Conservation (phyloP, 495 filamentous ascomycete species). For the Parathielavia appendiculata region DNA sequence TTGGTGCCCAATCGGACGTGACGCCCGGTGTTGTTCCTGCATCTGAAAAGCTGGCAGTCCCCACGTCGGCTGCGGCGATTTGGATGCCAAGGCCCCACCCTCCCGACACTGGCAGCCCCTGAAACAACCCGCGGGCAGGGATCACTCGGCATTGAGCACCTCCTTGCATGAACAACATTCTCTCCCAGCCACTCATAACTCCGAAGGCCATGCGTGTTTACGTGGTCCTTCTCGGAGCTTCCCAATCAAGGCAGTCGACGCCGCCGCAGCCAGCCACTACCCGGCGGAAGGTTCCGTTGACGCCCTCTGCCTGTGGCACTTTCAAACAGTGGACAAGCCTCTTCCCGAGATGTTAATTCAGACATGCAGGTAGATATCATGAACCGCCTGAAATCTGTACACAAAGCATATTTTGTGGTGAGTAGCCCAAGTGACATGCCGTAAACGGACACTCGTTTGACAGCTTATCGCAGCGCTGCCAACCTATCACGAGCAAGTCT, state of each 20-base stretch:
- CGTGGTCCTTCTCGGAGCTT: neutral
- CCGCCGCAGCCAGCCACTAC: neutral
- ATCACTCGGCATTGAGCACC: neutral
- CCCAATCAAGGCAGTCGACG: neutral
- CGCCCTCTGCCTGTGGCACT: too few species aligned
- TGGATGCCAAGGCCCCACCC: neutral
- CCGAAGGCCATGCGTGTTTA: neutral
- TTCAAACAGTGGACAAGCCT: neutral
- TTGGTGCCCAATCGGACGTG: slow-evolving; percentile 1
- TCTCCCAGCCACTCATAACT: slow-evolving; percentile 1
- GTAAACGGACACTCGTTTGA: too few species aligned
- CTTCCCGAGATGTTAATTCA: neutral
- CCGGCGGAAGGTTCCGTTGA: neutral
- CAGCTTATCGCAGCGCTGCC: too few species aligned
- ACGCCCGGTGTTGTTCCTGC: slow-evolving; percentile 9
- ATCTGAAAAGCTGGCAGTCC: neutral
- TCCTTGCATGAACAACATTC: slow-evolving; percentile 2
- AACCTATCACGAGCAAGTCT: neutral
- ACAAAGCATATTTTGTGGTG: too few species aligned
- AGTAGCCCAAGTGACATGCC: too few species aligned
- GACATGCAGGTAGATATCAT: neutral
- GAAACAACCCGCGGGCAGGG: slow-evolving; percentile 6
- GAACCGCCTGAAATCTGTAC: neutral
- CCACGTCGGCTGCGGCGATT: neutral
- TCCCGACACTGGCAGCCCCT: neutral